Evolutionary conservation across 495 filamentous ascomycete species (phyloP).

Genomic region (Tuber calosporum): DNA sequence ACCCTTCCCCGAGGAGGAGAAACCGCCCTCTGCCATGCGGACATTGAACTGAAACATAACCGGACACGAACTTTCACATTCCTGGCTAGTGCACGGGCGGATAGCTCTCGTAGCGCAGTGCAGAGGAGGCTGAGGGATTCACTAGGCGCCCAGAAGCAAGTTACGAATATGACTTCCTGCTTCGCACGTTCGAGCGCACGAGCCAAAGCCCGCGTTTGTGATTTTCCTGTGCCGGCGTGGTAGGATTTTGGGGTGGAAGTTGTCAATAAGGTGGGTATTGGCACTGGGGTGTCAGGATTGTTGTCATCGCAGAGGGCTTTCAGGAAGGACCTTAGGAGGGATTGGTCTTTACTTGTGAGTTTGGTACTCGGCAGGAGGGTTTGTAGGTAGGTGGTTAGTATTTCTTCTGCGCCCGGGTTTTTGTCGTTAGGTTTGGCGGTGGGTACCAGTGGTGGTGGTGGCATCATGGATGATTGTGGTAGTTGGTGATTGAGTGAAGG

Average conservation of each 20-base stretch:
- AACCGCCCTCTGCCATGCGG: slow-evolving; percentile 61
- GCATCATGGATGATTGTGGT: background rate
- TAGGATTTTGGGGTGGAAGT: slow-evolving; percentile 48
- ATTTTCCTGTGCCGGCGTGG: slow-evolving; percentile 52
- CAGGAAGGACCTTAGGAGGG: background rate
- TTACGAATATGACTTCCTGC: slow-evolving; percentile 62
- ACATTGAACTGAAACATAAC: slow-evolving; percentile 61
- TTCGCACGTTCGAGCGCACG: slow-evolving; percentile 53
- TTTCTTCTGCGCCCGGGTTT: background rate
- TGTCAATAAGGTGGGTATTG: slow-evolving; percentile 43
- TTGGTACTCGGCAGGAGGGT: background rate
- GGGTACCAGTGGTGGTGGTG: background rate
- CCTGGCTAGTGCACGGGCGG: slow-evolving; percentile 36
- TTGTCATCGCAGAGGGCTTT: background rate
- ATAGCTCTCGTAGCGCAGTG: slow-evolving; percentile 50
- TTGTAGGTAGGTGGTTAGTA: background rate
- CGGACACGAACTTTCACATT: slow-evolving; percentile 47
- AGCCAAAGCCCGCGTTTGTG: slow-evolving; percentile 48
- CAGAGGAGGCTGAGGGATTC: slow-evolving; percentile 48
- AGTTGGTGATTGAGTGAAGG: too few relatives aligned
- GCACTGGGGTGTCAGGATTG: slow-evolving; percentile 21
- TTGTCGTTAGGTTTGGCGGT: background rate
- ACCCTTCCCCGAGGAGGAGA: slow-evolving; percentile 54
- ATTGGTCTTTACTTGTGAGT: background rate
- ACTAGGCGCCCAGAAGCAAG: slow-evolving; percentile 68